phyloP scores from a whole-genome alignment of 2,329 filamentous ascomycete genomes.

The Fusarium domesticum region DNA sequence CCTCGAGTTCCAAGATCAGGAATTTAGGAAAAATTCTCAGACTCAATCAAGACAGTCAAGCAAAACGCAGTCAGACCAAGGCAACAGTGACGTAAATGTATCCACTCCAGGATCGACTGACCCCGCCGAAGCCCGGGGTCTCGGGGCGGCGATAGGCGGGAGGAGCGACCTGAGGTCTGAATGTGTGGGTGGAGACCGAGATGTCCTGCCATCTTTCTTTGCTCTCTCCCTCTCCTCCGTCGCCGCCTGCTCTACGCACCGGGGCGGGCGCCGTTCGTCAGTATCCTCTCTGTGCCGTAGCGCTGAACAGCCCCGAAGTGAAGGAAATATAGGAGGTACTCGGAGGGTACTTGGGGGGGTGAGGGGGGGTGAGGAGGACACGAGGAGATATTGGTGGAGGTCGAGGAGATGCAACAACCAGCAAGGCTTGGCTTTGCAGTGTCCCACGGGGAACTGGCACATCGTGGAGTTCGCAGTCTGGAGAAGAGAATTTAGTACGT shows the following conservation, averaged over 20 bases:
- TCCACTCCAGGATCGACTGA: constrained; percentile 15
- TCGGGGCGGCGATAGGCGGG: constrained; percentile 22
- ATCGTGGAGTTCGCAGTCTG: not conserved
- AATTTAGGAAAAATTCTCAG: not conserved
- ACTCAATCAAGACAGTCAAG: not conserved
- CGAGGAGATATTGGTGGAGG: constrained; percentile 2
- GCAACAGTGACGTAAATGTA: constrained; percentile 21
- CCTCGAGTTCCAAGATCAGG: too few species aligned
- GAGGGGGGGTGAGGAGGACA: not conserved
- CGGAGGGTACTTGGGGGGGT: constrained; percentile 10
- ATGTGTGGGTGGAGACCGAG: constrained; percentile 19
- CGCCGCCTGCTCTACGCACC: too few species aligned
- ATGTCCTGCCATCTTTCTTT: not conserved
- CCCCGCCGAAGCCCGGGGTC: constrained; percentile 14
- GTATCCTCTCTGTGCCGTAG: constrained; percentile 13
- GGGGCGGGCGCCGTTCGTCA: not conserved
- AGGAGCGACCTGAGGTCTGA: constrained; percentile 2
- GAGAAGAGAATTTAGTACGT: too few species aligned
- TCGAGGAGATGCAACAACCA: not conserved
- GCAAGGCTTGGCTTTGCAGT: not conserved
- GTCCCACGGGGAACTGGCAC: not conserved
- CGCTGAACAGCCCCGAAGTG: not conserved
- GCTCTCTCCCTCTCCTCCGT: too few species aligned
- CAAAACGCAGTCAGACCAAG: not conserved
- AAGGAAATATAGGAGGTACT: constrained; percentile 13